Base-by-base conservation (phyloP, 2,329 filamentous ascomycete genomes). In the Fusarium dlaminii region DNA sequence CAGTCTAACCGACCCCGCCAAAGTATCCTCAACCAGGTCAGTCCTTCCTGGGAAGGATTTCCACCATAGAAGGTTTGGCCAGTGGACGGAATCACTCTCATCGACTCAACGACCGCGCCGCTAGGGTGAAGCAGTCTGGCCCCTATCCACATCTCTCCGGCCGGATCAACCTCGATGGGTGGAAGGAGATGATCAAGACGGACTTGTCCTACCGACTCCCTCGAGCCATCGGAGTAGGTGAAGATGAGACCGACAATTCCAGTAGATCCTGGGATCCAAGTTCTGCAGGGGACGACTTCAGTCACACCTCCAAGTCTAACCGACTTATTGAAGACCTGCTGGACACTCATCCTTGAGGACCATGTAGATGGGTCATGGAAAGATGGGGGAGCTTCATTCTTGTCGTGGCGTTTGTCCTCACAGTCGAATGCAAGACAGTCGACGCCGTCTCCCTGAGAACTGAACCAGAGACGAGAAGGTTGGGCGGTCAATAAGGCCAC, bases 381-480 rank as follows among this genome's bases (percentile, higher is more conserved):
- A 32, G 8, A 20, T 14, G 22, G 36, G 14, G 9, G 20, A 36
- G 18, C 17, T 14, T 43, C 30, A 12, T 54, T 42, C 14, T 63
- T 62, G 11, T 62, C 22, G 5, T 36, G 30, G 8, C 64, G 64
- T 22, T 30, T 37, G 13, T 68, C 67, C 20, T 45, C 27, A 6
- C 51, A 57, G 14, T 65, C 66, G 22, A 70, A 70, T 11, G 67
- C 67, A 27, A 70, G 32, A 27, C 34, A 46, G n/a, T 70, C 65
- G 14, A 70, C 30, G 1, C 58, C 48, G 20, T 63, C 58, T n/a
- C 36, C 49, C 6, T 29, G 24, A 30, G 8, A 48, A 22, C 66
- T 49, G 36, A 54, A 70, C 59, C 66, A 70, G 20, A 70, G 64
- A 8, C 32, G 66, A 34, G 30, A 62, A 17, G 67, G 40, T 5